Base-by-base conservation (phyloP, 1,284 basidiomycete genomes). In the Porodaedalea pini region DNA sequence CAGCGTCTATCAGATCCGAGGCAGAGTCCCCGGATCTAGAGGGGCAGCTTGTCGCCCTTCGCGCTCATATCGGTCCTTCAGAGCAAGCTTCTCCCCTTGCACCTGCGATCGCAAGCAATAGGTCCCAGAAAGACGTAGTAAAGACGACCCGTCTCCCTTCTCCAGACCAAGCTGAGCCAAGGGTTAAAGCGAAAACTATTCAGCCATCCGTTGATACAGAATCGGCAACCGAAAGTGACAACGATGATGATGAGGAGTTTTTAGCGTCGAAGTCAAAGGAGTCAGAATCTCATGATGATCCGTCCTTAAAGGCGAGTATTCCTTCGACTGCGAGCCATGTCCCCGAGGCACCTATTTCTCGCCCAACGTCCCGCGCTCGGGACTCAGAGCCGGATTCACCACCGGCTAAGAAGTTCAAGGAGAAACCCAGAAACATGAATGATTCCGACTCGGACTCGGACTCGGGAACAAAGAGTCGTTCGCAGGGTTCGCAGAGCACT, bases 401-500 rank as follows among this genome's bases (percentile, higher is more conserved):
- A 21, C 58, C 51, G 21, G 25, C 41, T 5, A 56, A 52, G 49
- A 56, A 47, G 17, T 7, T 32, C 10, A 52, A 51, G 39, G 47
- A 29, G 17, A 44, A 48, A 36, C 21, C 29, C 2, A n/a, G 6
- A 21, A 39, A 27, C 8, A 21, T 23, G 7, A n/a, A 8, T 17
- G 31, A 40, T 2, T 58, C 57, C n/a, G 37, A 49, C 15, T 56
- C 54, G 15, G 59, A 61, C 23, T 61, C 59, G 21, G 59, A 61
- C 29, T 36, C 48, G 32, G 48, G 31, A 10, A 7, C 19, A 15
- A 52, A 51, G 31, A 29, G 37, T 17, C 19, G 43, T 10, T 34
- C 55, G 23, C 71, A 66, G 70, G 68, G 59, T 67, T 69, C 31
- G 63, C 74, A 29, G 70, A 75, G 53, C 71, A 71, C 60, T 67